phyloP scores from a whole-genome alignment of 164 flowering plant genomes.

The Cinnamomum chago region DNA sequence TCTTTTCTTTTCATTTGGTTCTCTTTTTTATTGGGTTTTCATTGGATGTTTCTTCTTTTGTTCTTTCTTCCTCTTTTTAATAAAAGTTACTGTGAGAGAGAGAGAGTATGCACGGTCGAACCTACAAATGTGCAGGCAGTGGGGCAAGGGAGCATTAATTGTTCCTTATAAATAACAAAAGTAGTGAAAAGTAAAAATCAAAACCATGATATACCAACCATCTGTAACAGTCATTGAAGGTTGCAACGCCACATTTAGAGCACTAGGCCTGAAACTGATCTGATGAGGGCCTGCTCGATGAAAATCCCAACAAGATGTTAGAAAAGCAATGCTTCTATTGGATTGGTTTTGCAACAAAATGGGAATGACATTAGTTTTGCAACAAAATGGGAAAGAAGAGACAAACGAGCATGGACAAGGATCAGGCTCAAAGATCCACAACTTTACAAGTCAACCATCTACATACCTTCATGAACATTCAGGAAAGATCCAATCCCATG shows the following conservation, averaged over 20 bases:
- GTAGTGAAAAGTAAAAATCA: too few species aligned
- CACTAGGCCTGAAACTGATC: conserved; percentile 81
- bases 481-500: conserved; percentile 95
- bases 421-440: neutral
- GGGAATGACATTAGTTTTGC: neutral
- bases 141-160: too few species aligned
- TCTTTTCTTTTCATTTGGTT: too few species aligned
- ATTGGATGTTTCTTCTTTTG: too few species aligned
- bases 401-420: neutral
- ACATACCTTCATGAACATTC: conserved; percentile 90
- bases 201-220: conserved; percentile 46
- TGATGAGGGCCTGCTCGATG: conserved; percentile 72
- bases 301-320: conserved; percentile 1
- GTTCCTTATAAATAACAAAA: too few species aligned
- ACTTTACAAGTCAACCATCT: neutral
- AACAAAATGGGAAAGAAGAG: conserved; percentile 1
- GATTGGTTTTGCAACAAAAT: neutral
- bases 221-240: conserved; percentile 94
- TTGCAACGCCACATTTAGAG: conserved; percentile 79
- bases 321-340: neutral
- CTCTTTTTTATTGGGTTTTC: too few species aligned
- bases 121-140: too few species aligned
- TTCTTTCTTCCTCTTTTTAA: too few species aligned
- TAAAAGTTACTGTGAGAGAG: too few species aligned
- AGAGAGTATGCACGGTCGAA: neutral